Evolutionary conservation across 148 eudicot species (phyloP).

Genomic region (Beta vulgaris): DNA sequence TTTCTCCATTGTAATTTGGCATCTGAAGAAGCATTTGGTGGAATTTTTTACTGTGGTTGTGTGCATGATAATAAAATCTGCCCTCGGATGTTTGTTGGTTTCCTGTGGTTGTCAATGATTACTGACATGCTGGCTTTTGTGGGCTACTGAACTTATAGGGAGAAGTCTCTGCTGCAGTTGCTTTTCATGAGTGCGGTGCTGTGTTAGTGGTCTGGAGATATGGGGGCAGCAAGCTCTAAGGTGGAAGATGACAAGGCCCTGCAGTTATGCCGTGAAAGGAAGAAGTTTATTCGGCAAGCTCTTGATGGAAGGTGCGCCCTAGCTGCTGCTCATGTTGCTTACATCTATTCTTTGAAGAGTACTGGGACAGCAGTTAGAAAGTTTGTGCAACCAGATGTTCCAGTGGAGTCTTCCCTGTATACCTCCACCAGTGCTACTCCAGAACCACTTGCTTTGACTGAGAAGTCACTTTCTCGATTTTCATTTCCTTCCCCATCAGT

Average conservation of each 20-base stretch:
- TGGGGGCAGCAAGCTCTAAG: constrained; percentile 84
- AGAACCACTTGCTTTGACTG: constrained; percentile 52
- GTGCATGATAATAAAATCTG: too few species aligned
- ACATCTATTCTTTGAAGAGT: constrained; percentile 60
- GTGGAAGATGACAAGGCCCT: constrained; percentile 83
- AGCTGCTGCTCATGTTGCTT: constrained; percentile 73
- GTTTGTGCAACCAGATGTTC: constrained; percentile 68
- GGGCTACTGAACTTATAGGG: constrained; percentile 11
- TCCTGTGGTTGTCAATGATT: not conserved
- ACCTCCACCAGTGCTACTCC: constrained; percentile 67
- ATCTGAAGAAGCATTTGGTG: not conserved
- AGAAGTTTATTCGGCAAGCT: constrained; percentile 81
- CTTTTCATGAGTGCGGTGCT: constrained; percentile 27
- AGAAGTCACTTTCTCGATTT: constrained; percentile 54
- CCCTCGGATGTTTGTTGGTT: not conserved
- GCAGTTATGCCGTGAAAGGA: constrained; percentile 78
- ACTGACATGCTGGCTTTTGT: not conserved
- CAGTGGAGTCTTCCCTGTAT: constrained; percentile 46
- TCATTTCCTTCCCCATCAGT: constrained; percentile 62
- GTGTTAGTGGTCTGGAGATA: constrained; percentile 25
- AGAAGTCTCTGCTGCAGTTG: not conserved
- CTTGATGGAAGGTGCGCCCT: constrained; percentile 89
- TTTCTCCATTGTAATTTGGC: not conserved
- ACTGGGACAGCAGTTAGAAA: constrained; percentile 69
- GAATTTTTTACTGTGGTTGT: too few species aligned